Evolutionary conservation across 2,329 filamentous ascomycete genomes (phyloP).

Genomic region (Fusarium pseudoanthophilum): DNA sequence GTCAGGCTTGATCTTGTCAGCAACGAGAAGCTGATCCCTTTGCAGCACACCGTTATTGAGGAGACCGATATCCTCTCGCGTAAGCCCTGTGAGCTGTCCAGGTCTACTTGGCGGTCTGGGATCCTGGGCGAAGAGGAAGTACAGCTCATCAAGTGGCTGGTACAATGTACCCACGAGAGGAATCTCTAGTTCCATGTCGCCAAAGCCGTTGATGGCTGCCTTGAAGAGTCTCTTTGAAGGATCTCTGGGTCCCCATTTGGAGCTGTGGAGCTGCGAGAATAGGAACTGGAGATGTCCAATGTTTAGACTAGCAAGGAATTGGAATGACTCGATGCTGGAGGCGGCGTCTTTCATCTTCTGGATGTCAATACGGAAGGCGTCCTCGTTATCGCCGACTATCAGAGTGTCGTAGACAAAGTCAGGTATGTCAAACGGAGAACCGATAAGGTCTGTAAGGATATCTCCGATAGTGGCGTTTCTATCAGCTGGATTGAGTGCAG

Average conservation of each 20-base stretch:
- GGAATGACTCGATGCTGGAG: slow-evolving; percentile 8
- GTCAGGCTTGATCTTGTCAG: slow-evolving; percentile 6
- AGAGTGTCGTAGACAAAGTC: slow-evolving; percentile 14
- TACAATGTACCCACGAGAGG: not conserved
- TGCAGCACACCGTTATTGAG: not conserved
- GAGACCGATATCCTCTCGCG: not conserved
- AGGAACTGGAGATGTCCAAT: slow-evolving; percentile 10
- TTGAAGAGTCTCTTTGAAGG: slow-evolving; percentile 38
- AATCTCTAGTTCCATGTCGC: not conserved
- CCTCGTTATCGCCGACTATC: not conserved
- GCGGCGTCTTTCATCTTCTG: not conserved
- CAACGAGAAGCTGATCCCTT: not conserved
- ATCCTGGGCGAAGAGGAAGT: slow-evolving; percentile 4
- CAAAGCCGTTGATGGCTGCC: slow-evolving; percentile 1
- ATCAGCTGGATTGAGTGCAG: not conserved
- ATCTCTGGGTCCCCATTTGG: slow-evolving; percentile 1
- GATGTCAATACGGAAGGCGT: slow-evolving; percentile 6
- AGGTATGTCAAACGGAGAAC: slow-evolving; percentile 8
- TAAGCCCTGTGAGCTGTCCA: not conserved
- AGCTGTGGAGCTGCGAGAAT: slow-evolving; percentile 27
- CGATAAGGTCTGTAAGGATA: slow-evolving; percentile 12
- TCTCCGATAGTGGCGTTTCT: slow-evolving; percentile 16
- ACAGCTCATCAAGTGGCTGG: not conserved
- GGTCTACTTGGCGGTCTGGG: not conserved
- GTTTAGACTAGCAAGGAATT: slow-evolving; percentile 16